phyloP scores from a whole-genome alignment of 768 basidiomycete species.

The Paxillus involutus region DNA sequence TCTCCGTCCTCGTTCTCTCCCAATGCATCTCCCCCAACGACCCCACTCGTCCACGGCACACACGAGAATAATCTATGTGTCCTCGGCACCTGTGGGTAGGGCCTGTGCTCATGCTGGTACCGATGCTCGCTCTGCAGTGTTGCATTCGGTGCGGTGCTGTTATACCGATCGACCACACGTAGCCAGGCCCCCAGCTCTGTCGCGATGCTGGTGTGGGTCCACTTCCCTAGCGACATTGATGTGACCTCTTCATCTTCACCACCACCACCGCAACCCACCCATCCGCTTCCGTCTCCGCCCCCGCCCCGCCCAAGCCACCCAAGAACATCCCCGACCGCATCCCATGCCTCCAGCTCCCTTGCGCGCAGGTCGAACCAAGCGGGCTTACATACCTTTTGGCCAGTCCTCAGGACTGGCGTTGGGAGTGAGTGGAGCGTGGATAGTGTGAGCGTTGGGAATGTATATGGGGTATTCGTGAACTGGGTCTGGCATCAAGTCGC shows the following conservation, averaged over 20 bases:
- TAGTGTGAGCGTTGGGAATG: constrained; percentile 82
- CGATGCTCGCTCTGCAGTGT: not conserved
- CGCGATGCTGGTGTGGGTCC: constrained; percentile 52
- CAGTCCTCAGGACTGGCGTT: constrained; percentile 73
- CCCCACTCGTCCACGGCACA: constrained; percentile 43
- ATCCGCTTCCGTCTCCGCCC: too few species aligned
- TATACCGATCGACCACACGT: constrained; percentile 41
- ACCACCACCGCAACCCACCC: constrained; percentile 9
- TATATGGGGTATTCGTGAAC: constrained; percentile 66
- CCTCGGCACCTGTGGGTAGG: constrained; percentile 10
- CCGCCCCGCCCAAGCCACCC: constrained; percentile 51
- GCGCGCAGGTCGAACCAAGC: constrained; percentile 71
- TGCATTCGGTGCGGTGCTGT: not conserved
- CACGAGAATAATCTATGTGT: constrained; percentile 54
- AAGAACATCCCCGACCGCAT: constrained; percentile 51
- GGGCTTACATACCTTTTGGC: constrained; percentile 87
- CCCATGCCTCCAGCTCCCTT: constrained; percentile 59
- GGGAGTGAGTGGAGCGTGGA: constrained; percentile 88
- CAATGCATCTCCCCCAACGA: constrained; percentile 15
- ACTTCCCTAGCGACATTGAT: constrained; percentile 36
- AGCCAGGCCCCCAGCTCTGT: constrained; percentile 61
- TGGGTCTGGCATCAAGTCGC: constrained; percentile 44
- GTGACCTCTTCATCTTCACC: constrained; percentile 4
- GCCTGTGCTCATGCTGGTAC: not conserved
- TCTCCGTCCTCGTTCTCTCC: constrained; percentile 31